phyloP scores from a whole-genome alignment of 2,329 filamentous ascomycete species.

The Hyphodiscus sp. region DNA sequence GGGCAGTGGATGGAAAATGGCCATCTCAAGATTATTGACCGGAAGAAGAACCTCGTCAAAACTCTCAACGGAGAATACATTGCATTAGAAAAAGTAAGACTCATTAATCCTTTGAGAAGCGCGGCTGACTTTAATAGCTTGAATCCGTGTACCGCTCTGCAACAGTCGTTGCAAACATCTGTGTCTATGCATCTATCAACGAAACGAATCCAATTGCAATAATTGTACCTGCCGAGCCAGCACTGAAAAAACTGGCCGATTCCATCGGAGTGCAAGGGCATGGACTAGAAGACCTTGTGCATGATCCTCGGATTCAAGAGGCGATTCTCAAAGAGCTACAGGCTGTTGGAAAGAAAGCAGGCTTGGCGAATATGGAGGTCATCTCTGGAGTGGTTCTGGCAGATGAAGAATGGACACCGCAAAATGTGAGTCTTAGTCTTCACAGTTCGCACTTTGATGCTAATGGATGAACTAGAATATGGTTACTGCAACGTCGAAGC shows the following conservation, averaged over 20 bases:
- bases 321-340: constrained; percentile 63
- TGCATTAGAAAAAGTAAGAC: constrained; percentile 68
- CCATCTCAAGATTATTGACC: constrained; percentile 71
- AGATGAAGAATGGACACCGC: constrained; percentile 81
- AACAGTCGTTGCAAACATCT: constrained; percentile 72
- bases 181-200: constrained; percentile 71
- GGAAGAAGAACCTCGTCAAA: constrained; percentile 92
- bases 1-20: constrained; percentile 70
- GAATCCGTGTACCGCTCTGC: constrained; percentile 82
- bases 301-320: constrained; percentile 54
- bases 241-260: constrained; percentile 50
- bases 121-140: constrained; percentile 39
- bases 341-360: constrained; percentile 54
- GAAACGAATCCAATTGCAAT: constrained; percentile 75
- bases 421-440: constrained; percentile 56
- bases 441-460: background rate
- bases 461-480: constrained; percentile 43
- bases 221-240: constrained; percentile 60
- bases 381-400: constrained; percentile 69
- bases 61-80: constrained; percentile 94
- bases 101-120: constrained; percentile 7
- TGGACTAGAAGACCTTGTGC: constrained; percentile 47
- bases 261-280: constrained; percentile 54
- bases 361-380: constrained; percentile 63
- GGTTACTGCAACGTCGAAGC: constrained; percentile 61